Percentiles rank a stretch among this genome's conserved stretches.
phyloP scores from a whole-genome alignment of 2,329 filamentous ascomycete genomes.

The Fusarium siculi region DNA sequence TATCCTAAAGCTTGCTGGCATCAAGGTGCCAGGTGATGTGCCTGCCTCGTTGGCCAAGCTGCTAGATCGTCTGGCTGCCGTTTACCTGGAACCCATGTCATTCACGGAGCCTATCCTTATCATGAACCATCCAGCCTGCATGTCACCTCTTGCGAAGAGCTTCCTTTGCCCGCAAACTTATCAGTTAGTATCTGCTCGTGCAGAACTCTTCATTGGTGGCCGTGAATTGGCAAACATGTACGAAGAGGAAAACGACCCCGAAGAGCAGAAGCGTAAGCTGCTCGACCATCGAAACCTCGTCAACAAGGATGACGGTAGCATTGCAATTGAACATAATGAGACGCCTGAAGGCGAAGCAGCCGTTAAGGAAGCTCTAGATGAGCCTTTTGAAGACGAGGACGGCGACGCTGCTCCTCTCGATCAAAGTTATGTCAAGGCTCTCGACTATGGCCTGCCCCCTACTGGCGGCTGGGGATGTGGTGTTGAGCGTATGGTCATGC shows the following conservation, averaged over 20 bases:
- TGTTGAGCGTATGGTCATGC: slow-evolving; percentile 90
- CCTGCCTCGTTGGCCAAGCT: slow-evolving; percentile 70
- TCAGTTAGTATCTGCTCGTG: slow-evolving; percentile 82
- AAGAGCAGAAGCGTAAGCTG: slow-evolving; percentile 87
- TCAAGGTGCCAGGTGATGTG: slow-evolving; percentile 73
- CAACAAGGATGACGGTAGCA: slow-evolving; percentile 48
- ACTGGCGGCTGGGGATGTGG: slow-evolving; percentile 98
- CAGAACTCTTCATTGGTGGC: slow-evolving; percentile 84
- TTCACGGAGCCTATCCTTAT: slow-evolving; percentile 79
- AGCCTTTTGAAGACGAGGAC: slow-evolving; percentile 51
- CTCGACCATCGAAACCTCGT: slow-evolving; percentile 59
- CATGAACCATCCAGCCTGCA: slow-evolving; percentile 86
- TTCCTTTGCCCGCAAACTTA: slow-evolving; percentile 74
- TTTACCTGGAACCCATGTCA: slow-evolving; percentile 83
- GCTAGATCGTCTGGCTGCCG: slow-evolving; percentile 81
- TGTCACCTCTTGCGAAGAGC: slow-evolving; percentile 91
- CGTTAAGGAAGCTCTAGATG: slow-evolving; percentile 8
- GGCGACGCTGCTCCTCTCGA: slow-evolving; percentile 66
- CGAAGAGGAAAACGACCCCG: slow-evolving; percentile 95
- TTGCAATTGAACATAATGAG: slow-evolving; percentile 44
- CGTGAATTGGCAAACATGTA: slow-evolving; percentile 95
- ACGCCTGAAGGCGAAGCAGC: slow-evolving; percentile 6
- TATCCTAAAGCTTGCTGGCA: slow-evolving; percentile 65
- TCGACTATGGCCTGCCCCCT: slow-evolving; percentile 92
- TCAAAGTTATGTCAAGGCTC: slow-evolving; percentile 83